Evolutionary conservation across 148 eudicot genomes (phyloP), one percentile per base, ranked within the genome.

Genomic region (Rhododendron ferrugineum): DNA sequence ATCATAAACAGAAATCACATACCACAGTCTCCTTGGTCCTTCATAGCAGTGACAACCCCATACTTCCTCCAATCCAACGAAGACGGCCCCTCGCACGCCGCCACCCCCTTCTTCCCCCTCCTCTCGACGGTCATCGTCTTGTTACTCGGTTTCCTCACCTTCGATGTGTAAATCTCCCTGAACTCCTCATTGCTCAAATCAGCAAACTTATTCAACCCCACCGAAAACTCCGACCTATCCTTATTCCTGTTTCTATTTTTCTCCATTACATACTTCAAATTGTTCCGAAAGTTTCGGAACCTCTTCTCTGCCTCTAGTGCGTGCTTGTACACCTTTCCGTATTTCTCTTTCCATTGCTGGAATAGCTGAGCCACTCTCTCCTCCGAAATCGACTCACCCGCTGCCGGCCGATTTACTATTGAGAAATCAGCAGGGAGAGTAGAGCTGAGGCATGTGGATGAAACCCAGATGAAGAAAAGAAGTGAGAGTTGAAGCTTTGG

Each of bases 121-220:
- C 82, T 54, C 42, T 70, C 36, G 10, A 28, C 28, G 28, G 49
- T 79, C 73, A 77, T 42, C 70, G 46, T 82, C 85, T 86, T 88
- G 42, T 78, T 74, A 2, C 78, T 32, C 3, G 88, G 87, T 58
- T 80, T 83, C 88, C 83, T 86, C 20, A 82, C 76, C 72, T 89
- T 89, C 0, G 90, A 86, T 34, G 85, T 76, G 75, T 89, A 91
- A 70, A 28, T 84, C 75, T 83, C 80, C 84, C 85, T 88, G 62
- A 91, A 94, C 86, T 94, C 97, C 52, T 93, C 93, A 82, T 93
- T 92, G 73, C 93, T 93, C 88, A 94, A 70, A 88, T 92, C 97
- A 58, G 95, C 93, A 85, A 94, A 93, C 90, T 88, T 91, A 89
- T 91, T 94, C 86, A 94, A 77, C 37, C 97, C 97, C 10, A 94